phyloP scores from a whole-genome alignment of 2,329 filamentous ascomycete genomes.

The Colletotrichum abscissum region DNA sequence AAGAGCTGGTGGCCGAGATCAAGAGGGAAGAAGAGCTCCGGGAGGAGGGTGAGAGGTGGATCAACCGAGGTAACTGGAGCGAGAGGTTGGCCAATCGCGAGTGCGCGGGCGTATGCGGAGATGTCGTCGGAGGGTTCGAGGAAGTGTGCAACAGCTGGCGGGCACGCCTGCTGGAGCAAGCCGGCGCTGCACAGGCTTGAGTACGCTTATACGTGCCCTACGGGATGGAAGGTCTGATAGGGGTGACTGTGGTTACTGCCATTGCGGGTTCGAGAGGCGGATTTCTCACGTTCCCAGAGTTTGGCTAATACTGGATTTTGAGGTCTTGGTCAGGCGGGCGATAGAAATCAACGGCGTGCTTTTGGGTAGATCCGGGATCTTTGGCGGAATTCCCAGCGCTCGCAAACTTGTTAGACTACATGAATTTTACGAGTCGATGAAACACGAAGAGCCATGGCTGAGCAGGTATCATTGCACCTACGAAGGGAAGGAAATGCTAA shows the following conservation, averaged over 20 bases:
- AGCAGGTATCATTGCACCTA: not conserved
- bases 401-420: conserved; percentile 19
- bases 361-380: conserved; percentile 2
- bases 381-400: not conserved
- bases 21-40: conserved; percentile 83
- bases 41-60: conserved; percentile 85
- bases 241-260: not conserved
- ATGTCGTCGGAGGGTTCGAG: conserved; percentile 93
- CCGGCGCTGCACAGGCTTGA: conserved; percentile 59
- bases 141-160: conserved; percentile 89
- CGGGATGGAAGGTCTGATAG: not conserved
- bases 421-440: conserved; percentile 35
- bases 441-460: not conserved
- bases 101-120: conserved; percentile 84
- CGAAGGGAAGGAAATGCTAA: not conserved
- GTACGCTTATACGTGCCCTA: not conserved
- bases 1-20: conserved; percentile 88
- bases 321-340: not conserved
- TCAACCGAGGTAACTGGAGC: conserved; percentile 86
- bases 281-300: not conserved
- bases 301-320: not conserved
- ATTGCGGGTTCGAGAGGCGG: not conserved
- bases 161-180: conserved; percentile 76
- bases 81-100: conserved; percentile 80
- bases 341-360: not conserved